phyloP scores from a whole-genome alignment of 495 filamentous ascomycete species.

The Talaromyces thailandensis region DNA sequence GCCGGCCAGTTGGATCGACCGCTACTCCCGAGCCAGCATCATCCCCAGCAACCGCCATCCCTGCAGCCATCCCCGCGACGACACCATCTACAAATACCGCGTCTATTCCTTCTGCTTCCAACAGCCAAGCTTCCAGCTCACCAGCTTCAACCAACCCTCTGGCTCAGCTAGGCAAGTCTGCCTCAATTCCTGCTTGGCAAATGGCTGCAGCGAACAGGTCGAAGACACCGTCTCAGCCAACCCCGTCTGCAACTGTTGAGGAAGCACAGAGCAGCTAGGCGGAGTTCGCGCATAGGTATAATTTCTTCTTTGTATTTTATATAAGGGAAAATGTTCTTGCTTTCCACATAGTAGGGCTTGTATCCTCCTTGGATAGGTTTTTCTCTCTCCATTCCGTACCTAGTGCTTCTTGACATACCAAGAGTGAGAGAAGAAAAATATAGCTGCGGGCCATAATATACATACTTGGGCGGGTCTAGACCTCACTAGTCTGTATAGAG shows the following conservation, averaged over 20 bases:
- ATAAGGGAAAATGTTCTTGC: not conserved
- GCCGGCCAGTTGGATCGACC: slow-evolving; percentile 20
- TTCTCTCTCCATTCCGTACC: not conserved
- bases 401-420: not conserved
- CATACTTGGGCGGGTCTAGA: not conserved
- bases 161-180: slow-evolving; percentile 39
- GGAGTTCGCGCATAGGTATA: not conserved
- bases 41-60: slow-evolving; percentile 18
- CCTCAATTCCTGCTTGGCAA: slow-evolving; percentile 89
- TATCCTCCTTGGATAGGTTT: not conserved
- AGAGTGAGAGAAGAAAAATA: too few species aligned
- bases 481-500: not conserved
- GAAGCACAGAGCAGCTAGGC: not conserved
- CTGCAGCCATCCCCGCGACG: slow-evolving; percentile 9
- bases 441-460: too few species aligned
- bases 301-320: slow-evolving; percentile 1
- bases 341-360: not conserved
- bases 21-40: slow-evolving; percentile 13
- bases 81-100: slow-evolving; percentile 20
- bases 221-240: slow-evolving; percentile 29
- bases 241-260: not conserved
- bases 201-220: slow-evolving; percentile 62
- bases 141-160: slow-evolving; percentile 28
- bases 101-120: slow-evolving; percentile 26
- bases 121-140: slow-evolving; percentile 24